Evolutionary conservation across 2,329 filamentous ascomycete species (phyloP), one percentile per base, ranked within the genome.

Genomic region (Monilinia fructigena): DNA sequence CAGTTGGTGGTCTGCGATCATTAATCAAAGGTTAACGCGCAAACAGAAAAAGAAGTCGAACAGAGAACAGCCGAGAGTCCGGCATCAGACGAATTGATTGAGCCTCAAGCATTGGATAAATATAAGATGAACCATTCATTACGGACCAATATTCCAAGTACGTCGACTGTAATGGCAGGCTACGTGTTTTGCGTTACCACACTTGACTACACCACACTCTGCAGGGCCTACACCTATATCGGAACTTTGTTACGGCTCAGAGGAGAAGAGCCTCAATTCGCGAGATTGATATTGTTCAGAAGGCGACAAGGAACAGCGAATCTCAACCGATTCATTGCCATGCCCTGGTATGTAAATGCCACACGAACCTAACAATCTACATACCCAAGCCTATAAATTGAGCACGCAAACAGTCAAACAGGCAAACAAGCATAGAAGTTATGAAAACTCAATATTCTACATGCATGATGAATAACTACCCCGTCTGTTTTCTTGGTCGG

Each of bases 401-500:
- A 59, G 26, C 56, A n/a, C 35, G 2, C 31, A 55, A 35, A 8
- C 28, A n/a, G 47, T 1, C 31, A 55, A 35, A 8, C 28, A 14
- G n/a, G n/a, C 20, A 48, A 38, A 45, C 28, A 11, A 50, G 45
- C 31, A 23, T 48, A 6, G 16, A 47, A 45, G 45, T n/a, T 45
- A 48, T 61, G 31, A 20, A 7, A 52, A 61, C n/a, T 18, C 45
- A 52, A 61, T 50, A 61, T 23, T 40, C 18, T 45, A 23, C 58
- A 61, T 61, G 58, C 45, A 61, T 35, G 58, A 61, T 61, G 58
- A 61, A 50, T 61, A 45, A 61, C 58, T 26, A 40, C 28, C 26
- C 20, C 31, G 23, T 55, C 20, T 23, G 5, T 26, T 52, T 52
- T 18, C 14, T 16, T 23, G n/a, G 45, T 48, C 58, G 45, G 45